Conservation (phyloP, 148 eudicot genomes). For the Rheum nobile region DNA sequence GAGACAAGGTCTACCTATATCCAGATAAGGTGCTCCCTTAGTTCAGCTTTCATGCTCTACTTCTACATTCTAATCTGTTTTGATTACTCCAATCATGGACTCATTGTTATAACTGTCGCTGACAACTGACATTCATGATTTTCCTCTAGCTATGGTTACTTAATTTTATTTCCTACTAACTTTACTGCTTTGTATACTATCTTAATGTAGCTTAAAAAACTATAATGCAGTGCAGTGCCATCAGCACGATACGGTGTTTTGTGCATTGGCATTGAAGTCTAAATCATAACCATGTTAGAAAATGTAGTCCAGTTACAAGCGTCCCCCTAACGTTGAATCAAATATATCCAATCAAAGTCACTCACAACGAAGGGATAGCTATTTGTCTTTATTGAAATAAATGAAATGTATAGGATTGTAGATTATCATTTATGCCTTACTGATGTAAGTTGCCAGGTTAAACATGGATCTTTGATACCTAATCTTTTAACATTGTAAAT, state of each 20-base stretch:
- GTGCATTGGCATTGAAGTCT: background rate
- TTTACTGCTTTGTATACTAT: background rate
- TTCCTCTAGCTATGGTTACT: background rate
- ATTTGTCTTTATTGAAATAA: background rate
- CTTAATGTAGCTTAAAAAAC: background rate
- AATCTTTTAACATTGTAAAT: background rate
- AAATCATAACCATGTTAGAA: background rate
- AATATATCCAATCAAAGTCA: background rate
- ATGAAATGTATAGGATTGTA: background rate
- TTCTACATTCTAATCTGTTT: background rate
- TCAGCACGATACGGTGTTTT: too few species aligned
- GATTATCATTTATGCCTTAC: background rate
- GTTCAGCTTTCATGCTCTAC: background rate
- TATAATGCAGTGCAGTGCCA: background rate
- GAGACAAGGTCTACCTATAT: constrained; percentile 84
- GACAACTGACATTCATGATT: background rate
- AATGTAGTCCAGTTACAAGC: background rate
- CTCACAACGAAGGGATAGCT: background rate
- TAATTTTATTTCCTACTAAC: background rate
- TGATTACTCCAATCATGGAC: background rate
- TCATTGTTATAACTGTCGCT: background rate
- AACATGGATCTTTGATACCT: background rate
- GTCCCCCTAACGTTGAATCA: background rate
- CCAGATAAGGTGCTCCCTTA: constrained; percentile 54
- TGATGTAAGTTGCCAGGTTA: background rate